Evolutionary conservation across 108 stramenopile genomes (phyloP), one percentile per base, ranked within the genome.

Genomic region (Cafeteria roenbergensis): DNA sequence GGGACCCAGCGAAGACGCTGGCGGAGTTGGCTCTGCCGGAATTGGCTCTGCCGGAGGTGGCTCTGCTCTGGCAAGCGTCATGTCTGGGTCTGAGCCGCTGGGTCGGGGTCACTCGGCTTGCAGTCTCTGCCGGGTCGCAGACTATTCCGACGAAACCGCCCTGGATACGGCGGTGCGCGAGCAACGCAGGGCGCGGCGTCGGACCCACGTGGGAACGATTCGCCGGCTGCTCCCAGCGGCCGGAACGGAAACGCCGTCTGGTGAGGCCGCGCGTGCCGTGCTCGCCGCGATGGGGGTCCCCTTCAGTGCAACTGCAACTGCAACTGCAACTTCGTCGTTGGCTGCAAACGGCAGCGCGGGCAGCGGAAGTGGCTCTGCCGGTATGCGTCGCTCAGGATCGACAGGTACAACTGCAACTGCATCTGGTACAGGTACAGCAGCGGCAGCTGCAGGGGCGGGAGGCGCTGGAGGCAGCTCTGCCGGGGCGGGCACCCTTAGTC

Each of bases 121-220:
- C 22, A 52, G n/a, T n/a, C 51, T 52, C 24, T 52, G 22, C n/a
- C 22, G 51, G 51, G n/a, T 22, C 22, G 24, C n/a, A 22, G 51
- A 52, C 22, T 52, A 24, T 52, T 52, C n/a, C 51, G 59, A 27
- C 21, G 59, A 61, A 22, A 61, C 59, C 30, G 59, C 59, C 22
- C 59, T 61, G 30, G 59, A 61, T 22, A 22, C 21, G 9, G 59
- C 59, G 2, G 59, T 61, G 59, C 20, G 21, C 24, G n/a, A 22
- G 21, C 59, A 61, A 21, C 59, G 59, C 2, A 26, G 21, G 20
- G 2, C 21, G 9, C 2, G 59, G 20, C 22, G 59, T 2, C 22
- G 59, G 8, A n/a, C 9, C 20, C 59, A 61, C 37, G 59, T 3
- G 20, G 30, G 21, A 2, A 61, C 30, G 20, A 61, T 61, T 32